Percentiles rank a stretch among this genome's conserved stretches.
phyloP scores from a whole-genome alignment of 2,329 filamentous ascomycete genomes.

The Acephala macrosclerotiorum region DNA sequence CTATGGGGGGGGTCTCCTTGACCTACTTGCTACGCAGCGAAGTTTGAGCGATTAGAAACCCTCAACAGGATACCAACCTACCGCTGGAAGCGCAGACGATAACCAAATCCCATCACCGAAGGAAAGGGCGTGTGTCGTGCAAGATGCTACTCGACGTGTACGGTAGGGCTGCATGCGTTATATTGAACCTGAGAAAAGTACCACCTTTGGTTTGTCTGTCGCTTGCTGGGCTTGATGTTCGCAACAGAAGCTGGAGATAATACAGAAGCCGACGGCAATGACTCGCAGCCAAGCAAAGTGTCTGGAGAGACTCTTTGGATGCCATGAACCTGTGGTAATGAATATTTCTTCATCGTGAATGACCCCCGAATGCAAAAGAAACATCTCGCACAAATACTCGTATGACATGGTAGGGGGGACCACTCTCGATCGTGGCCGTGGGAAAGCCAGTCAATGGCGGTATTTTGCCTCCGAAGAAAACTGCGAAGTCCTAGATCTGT shows the following conservation, averaged over 20 bases:
- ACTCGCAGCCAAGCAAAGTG: conserved; percentile 5
- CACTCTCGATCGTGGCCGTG: background rate
- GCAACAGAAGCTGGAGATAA: background rate
- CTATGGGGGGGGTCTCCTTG: background rate
- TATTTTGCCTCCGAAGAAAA: background rate
- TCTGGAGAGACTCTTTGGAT: background rate
- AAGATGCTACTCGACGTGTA: background rate
- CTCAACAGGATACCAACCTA: background rate
- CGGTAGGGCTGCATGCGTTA: background rate
- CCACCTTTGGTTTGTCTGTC: background rate
- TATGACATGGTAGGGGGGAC: background rate
- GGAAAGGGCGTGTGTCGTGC: background rate
- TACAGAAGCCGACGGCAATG: background rate
- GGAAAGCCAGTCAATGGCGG: background rate
- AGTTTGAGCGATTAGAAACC: background rate
- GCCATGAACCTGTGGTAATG: background rate
- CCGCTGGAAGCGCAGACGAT: background rate
- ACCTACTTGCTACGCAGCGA: background rate
- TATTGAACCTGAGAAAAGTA: background rate
- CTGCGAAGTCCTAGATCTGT: background rate
- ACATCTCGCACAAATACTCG: background rate
- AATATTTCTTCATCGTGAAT: conserved; percentile 4
- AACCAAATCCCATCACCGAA: background rate
- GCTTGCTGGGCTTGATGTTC: background rate
- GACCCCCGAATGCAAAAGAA: background rate